phyloP scores from a whole-genome alignment of 257 asterid genomes.

The Marsdenia floribunda region DNA sequence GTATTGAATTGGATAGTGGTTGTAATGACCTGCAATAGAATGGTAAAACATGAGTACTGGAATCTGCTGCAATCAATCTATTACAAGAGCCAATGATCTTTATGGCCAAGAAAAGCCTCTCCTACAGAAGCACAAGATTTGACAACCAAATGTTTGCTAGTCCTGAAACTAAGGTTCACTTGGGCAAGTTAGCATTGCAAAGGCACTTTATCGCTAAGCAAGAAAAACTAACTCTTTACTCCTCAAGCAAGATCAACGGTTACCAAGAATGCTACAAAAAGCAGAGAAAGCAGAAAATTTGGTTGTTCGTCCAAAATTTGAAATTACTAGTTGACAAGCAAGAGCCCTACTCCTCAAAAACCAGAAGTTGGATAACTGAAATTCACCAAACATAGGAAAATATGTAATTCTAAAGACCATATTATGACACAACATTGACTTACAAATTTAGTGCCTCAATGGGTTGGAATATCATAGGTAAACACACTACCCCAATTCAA shows the following conservation, averaged over 20 bases:
- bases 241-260: neutral
- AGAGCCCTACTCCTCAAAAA: neutral
- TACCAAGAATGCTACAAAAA: neutral
- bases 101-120: neutral
- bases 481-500: neutral
- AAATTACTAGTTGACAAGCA: neutral
- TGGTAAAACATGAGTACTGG: neutral
- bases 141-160: neutral
- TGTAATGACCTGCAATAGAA: constrained; percentile 45
- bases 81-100: neutral
- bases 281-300: neutral
- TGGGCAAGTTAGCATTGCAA: neutral
- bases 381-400: neutral
- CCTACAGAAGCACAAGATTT: neutral
- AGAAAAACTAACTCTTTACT: neutral
- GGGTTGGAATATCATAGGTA: neutral
- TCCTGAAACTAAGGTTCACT: neutral
- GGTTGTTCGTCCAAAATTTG: neutral
- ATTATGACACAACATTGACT: neutral
- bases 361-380: neutral
- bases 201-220: neutral
- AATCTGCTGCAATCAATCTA: neutral
- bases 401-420: neutral
- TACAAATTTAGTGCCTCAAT: neutral
- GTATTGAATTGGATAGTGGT: constrained; percentile 44